Base-by-base conservation (phyloP, 2,329 filamentous ascomycete species). In the Beauveria asiatica region DNA sequence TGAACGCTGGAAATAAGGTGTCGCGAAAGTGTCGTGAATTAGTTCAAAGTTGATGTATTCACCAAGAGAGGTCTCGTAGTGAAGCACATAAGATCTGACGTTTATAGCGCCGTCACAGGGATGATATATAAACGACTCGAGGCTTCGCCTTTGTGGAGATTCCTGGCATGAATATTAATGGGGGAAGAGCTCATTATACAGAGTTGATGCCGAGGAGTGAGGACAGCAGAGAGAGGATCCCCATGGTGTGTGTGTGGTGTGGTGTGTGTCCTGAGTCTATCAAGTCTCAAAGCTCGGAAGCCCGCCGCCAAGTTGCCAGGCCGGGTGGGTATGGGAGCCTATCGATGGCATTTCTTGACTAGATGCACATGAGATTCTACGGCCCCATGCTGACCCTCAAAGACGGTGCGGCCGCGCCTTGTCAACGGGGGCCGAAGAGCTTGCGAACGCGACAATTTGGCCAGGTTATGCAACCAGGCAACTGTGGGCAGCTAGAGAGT, bases 311-410 rank as follows among this genome's bases (percentile, higher is more conserved):
- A 39, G 56, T 42, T 46, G 49, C 57, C 48, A 51, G 48, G 11
- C 19, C 37, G 4, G n/a, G 59, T 55, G 44, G 59, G 52, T 45
- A 51, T 42, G 59, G 45, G 37, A 50, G 44, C 25, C 52, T 44
- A 30, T 55, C 51, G 44, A 55, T 55, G 59, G 52, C 37, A 45
- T 54, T 48, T 33, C 59, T 60, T 56, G 57, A 55, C 51, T 41
- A 56, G 59, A 56, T 55, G 59, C 59, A 60, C 59, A 60, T 60
- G 58, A 60, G 59, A 60, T 60, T 60, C 52, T 46, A 41, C 57
- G 42, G 57, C 44, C 57, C 57, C 57, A 59, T 59, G 39, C n/a
- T 33, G 48, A 57, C 54, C 53, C 59, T 41, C 39, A 41, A 41
- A 10, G 39, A 37, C 50, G 45, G 45, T 57, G 39, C 46, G 53